Evolutionary conservation across 2,329 filamentous ascomycete species (phyloP).

Genomic region (Alternaria sp.): DNA sequence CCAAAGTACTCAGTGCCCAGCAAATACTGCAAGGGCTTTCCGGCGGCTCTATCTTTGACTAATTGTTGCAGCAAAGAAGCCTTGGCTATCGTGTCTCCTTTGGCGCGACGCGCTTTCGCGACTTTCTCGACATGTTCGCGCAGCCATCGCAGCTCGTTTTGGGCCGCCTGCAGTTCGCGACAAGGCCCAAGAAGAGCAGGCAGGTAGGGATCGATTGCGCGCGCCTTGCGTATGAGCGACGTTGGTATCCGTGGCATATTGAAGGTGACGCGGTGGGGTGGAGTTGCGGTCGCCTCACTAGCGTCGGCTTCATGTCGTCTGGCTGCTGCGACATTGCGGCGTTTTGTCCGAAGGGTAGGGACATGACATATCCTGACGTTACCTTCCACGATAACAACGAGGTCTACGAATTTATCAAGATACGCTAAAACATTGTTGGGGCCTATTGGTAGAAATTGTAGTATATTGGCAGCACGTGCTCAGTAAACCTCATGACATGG

Average conservation of each 20-base stretch:
- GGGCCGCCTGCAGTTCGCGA: constrained; percentile 66
- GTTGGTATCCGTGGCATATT: constrained; percentile 66
- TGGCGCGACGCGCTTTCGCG: constrained; percentile 26
- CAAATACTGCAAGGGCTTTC: constrained; percentile 86
- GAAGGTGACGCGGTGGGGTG: constrained; percentile 3
- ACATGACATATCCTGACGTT: neutral
- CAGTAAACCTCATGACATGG: neutral
- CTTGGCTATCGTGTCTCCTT: constrained; percentile 24
- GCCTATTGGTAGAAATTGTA: neutral
- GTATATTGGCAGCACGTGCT: neutral
- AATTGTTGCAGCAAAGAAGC: constrained; percentile 31
- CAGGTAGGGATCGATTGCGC: constrained; percentile 61
- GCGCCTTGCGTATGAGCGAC: constrained; percentile 62
- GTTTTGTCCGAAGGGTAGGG: neutral
- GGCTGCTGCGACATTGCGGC: neutral
- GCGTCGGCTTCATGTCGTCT: neutral
- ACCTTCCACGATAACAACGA: neutral
- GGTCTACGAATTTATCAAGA: neutral
- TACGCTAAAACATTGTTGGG: accelerated
- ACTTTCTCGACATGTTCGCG: constrained; percentile 58
- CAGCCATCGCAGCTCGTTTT: constrained; percentile 77
- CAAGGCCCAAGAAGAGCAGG: constrained; percentile 68
- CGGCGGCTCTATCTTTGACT: constrained; percentile 55
- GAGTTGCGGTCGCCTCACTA: neutral
- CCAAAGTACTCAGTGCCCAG: constrained; percentile 90